phyloP scores from a whole-genome alignment of 2,329 filamentous ascomycete species.

The Endoconidiophora laricicola region DNA sequence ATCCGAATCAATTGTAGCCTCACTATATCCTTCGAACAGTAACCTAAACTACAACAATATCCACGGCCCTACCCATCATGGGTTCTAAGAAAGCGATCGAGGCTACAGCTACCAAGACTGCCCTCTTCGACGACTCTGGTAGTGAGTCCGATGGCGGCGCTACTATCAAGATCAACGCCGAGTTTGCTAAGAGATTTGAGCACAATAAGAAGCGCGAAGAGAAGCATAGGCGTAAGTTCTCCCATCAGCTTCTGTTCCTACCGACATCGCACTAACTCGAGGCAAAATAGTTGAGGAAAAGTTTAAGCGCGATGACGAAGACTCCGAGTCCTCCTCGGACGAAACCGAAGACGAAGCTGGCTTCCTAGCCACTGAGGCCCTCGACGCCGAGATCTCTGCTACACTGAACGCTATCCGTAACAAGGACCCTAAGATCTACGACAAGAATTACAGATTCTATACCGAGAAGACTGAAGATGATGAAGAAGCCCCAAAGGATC shows the following conservation, averaged over 20 bases:
- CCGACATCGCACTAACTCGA: not conserved
- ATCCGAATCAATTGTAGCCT: not conserved
- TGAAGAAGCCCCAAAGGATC: constrained; percentile 24
- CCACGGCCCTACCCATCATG: not conserved
- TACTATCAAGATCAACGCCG: constrained; percentile 70
- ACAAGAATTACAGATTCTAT: constrained; percentile 66
- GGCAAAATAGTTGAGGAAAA: constrained; percentile 64
- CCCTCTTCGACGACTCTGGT: constrained; percentile 35
- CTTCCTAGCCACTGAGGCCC: constrained; percentile 65
- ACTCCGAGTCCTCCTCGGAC: constrained; percentile 45
- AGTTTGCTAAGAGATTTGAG: constrained; percentile 79
- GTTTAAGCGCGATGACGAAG: constrained; percentile 52
- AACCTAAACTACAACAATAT: not conserved
- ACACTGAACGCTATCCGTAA: constrained; percentile 74
- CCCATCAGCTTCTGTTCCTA: not conserved
- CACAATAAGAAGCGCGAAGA: constrained; percentile 97
- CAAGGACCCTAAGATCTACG: constrained; percentile 86
- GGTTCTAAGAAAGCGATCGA: constrained; percentile 6
- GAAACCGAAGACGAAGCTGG: constrained; percentile 85
- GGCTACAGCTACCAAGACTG: constrained; percentile 23
- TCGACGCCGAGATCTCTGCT: constrained; percentile 75
- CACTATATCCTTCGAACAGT: not conserved
- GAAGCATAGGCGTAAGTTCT: constrained; percentile 45
- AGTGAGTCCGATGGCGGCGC: constrained; percentile 30
- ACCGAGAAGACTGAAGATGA: constrained; percentile 39